Base-by-base conservation (phyloP, 2,329 filamentous ascomycete genomes). In the Penicillium verrucosum region DNA sequence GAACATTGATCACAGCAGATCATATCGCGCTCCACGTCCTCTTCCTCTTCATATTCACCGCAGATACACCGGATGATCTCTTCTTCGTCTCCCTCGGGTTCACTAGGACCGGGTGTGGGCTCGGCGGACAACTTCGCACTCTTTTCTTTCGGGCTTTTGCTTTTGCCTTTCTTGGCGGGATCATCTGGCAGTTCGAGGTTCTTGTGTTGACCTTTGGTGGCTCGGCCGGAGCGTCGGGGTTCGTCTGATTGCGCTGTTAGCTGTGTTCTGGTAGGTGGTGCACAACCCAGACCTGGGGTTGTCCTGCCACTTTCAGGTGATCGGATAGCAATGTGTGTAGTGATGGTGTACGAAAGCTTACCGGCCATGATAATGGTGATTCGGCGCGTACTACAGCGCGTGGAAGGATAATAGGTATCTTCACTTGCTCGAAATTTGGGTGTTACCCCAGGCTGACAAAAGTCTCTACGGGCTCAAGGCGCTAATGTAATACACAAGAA, bases 181-280 rank as follows among this genome's bases (percentile, higher is more conserved):
- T 77, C 75, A 45, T 90, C 89, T 65, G 89, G 83, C 48, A 75
- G 82, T 70, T 96, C 92, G 66, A 91, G 87, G 63, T 89, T 89
- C 76, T 96, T 96, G 76, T 97, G 92, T 69, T 97, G 92, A 72
- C 94, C 94, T 73, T 99, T 99, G 62, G 94, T 99, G 68, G 93
- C 92, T 69, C 94, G 89, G 63, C 94, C 92, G 42, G 94, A 99
- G 72, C 94, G 90, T 74, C 94, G 89, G 57, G 92, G 90, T 83
- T 97, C 93, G 64, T 88, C 86, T 88, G 74, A 63, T 49, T n/a
- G 59, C 36, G 38, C 40, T 14, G 67, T 76, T 70, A 75, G 71
- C 65, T 62, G 54, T 61, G 48, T 58, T 52, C 34, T 51, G 54
- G 51, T 30, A 51, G 41, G 41, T 47, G 43, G 41, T 42, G 44